Evolutionary conservation across 306 rosid genomes (phyloP), one percentile per base, ranked within the genome.

Genomic region (Prunus padus): DNA sequence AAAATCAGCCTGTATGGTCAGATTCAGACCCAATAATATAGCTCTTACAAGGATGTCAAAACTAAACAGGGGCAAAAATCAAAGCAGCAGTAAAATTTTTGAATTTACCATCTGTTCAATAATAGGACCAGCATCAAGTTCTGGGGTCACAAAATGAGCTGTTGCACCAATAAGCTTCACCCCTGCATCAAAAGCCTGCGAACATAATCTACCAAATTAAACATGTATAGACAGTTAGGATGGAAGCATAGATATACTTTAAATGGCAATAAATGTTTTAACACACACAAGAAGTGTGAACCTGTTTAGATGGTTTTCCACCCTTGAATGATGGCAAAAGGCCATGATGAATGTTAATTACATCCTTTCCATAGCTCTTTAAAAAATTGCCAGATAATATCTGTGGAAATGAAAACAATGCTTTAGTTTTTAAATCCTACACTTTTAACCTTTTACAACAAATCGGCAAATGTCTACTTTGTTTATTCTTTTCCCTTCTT

Each of bases 141-240:
- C 97, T 84, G 90, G 97, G 4, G 97, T 92, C 86, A 95, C 99
- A 68, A 95, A 95, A 83, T 95, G 99, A 75, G 86, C 85, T 22
- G 99, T 95, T 75, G 99, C 97, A 45, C 99, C 99, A 46, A 95
- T 95, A 83, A 95, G 86, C 82, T 92, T 95, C 65, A 95, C 99
- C 54, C 99, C 99, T 65, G 97, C 96, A 63, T 90, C 90, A 92
- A 89, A 95, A 79, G 99, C 99, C 99, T 95, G 97, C 83, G 83
- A 86, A 88, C 80, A 81, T 37, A 83, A 52, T 84, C 79, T 62
- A 80, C 74, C 82, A 77, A 68, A 81, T 88, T 83, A 82, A 86
- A 77, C 65, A 77, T 67, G 79, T 16, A 74, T 55, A 46, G 77
- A 67, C 26, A 71, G 77, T 83, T 70, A 59, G 81, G 82, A 71